A percentile compares a stretch with the other conserved stretches of the same genome.
Evolutionary conservation across 257 asterid genomes (phyloP).

Genomic region (Solanum pinnatisectum): DNA sequence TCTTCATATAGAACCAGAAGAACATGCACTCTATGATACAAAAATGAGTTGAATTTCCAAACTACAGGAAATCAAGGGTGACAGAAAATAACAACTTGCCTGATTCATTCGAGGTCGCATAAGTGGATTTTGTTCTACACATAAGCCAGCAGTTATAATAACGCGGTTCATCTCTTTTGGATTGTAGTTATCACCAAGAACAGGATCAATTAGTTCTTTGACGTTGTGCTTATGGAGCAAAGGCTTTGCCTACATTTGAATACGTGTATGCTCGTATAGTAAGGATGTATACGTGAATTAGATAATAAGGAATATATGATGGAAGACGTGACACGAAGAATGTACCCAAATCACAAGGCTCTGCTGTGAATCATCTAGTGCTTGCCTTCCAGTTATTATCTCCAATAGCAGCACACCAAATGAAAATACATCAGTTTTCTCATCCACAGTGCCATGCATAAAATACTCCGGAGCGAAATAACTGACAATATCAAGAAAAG

Average conservation of each 20-base stretch:
- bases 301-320: not conserved
- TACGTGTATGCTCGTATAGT: not conserved
- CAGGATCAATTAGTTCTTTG: constrained; percentile 39
- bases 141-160: constrained; percentile 36
- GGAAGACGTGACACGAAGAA: not conserved
- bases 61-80: not conserved
- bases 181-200: constrained; percentile 25
- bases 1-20: not conserved
- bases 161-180: constrained; percentile 34
- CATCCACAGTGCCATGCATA: constrained; percentile 66
- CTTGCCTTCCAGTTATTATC: constrained; percentile 50
- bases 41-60: not conserved
- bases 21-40: not conserved
- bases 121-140: constrained; percentile 40
- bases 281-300: not conserved
- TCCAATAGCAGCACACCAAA: constrained; percentile 69
- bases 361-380: constrained; percentile 42
- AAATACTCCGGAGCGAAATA: constrained; percentile 78
- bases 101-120: constrained; percentile 55
- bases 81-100: constrained; percentile 25
- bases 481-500: constrained; percentile 13
- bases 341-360: constrained; percentile 71
- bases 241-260: constrained; percentile 48
- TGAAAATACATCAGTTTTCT: constrained; percentile 66
- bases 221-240: constrained; percentile 30